phyloP scores from a whole-genome alignment of 164 flowering plant species.

The Kingdonia uniflora region DNA sequence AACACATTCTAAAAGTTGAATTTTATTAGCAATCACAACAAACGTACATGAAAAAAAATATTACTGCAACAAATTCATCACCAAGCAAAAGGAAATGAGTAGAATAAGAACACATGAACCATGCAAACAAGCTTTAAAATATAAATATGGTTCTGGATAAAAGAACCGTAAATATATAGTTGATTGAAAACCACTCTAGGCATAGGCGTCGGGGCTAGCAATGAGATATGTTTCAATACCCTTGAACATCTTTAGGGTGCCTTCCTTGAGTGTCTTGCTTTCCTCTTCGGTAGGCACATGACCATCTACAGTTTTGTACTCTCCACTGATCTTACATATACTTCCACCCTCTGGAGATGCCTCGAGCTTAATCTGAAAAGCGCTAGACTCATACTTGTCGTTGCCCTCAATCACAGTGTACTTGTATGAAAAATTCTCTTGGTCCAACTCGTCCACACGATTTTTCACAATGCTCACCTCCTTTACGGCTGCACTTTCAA shows the following conservation, averaged over 20 bases:
- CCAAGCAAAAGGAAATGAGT: too few relatives aligned
- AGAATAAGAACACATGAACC: too few relatives aligned
- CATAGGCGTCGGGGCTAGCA: conserved; percentile 22
- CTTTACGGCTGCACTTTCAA: not conserved
- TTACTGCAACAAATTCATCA: too few relatives aligned
- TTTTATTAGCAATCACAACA: too few relatives aligned
- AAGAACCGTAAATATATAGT: too few relatives aligned
- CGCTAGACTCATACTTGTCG: conserved; percentile 6
- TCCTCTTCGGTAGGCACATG: conserved; percentile 8
- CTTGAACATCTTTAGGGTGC: conserved; percentile 10
- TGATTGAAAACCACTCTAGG: conserved; percentile 6
- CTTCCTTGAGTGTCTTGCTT: conserved; percentile 9
- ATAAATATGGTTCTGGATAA: too few relatives aligned
- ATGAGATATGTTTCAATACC: conserved; percentile 10
- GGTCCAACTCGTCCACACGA: conserved; percentile 13
- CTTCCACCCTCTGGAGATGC: conserved; percentile 7
- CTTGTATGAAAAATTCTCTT: conserved; percentile 8
- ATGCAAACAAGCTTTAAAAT: too few relatives aligned
- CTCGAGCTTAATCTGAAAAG: conserved; percentile 9
- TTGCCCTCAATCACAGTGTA: conserved; percentile 19
- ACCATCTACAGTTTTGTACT: conserved; percentile 8
- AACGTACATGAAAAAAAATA: too few relatives aligned
- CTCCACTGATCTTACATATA: conserved; percentile 4
- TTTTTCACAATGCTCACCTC: conserved; percentile 10
- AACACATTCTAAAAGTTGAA: too few relatives aligned